Evolutionary conservation across 257 asterid species (phyloP), one percentile per base, ranked within the genome.

Genomic region (Nyctanthes arbortristis): DNA sequence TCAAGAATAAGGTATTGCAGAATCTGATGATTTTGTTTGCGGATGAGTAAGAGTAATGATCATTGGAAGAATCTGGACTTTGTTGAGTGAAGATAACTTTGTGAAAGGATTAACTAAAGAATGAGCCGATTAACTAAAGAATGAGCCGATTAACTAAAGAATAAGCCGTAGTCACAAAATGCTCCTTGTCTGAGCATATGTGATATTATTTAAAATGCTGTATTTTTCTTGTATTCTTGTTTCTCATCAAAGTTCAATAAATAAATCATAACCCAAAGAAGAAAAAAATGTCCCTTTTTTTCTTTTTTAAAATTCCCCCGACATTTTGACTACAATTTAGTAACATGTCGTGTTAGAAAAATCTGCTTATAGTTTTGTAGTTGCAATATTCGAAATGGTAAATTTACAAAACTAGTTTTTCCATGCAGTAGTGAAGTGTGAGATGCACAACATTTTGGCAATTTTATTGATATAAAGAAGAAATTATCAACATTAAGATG

Each of bases 1-100:
- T 79, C 68, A 90, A 82, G 79, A 84, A 77, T 75, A 86, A 88
- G 97, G 98, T 93, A 74, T 59, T 64, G 28, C 35, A 36, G 49
- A 20, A 12, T 34, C 12, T 33, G 33, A 25, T 31, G 30, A 58
- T 66, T 57, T 57, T 62, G 11, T 22, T 45, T 73, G 8, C 61
- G 36, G 34, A 52, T 65, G 11, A 10, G 60, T 68, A 32, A 72
- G 57, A 65, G 43, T 58, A 22, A 37, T 65, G 64, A 40, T 64
- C 47, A 65, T 40, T 68, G 67, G 37, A 30, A 34, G 58, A 12
- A 25, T 62, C 14, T 54, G 18, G 37, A 69, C 14, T 59, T 13
- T 49, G 47, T 18, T 29, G 18, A 28, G n/a, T 54, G 47, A 54
- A 10, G 33, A 22, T 30, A 64, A 33, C 40, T 61, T 75, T 33